Conservation (phyloP, 768 basidiomycete species). For the Mycena kentingensis region DNA sequence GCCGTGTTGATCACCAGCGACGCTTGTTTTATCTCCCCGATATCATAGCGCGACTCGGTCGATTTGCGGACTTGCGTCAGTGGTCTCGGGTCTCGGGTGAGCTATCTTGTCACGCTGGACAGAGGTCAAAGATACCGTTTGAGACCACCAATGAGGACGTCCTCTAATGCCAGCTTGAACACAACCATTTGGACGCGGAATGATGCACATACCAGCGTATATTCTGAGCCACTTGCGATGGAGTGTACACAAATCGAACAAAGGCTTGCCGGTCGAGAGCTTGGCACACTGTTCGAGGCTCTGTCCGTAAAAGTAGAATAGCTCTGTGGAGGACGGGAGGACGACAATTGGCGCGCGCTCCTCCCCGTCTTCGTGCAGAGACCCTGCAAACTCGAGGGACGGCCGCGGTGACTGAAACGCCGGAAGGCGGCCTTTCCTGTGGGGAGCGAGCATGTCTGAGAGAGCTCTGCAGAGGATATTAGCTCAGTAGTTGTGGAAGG, state of each 20-base stretch:
- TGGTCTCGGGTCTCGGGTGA: conserved; percentile 33
- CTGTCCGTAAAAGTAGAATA: conserved; percentile 97
- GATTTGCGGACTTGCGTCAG: conserved; percentile 61
- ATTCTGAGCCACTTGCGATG: conserved; percentile 94
- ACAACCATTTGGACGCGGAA: too few species aligned
- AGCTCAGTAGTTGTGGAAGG: neutral
- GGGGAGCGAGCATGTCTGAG: conserved; percentile 85
- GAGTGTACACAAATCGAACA: conserved; percentile 78
- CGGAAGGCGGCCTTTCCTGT: conserved; percentile 53
- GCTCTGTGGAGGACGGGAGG: conserved; percentile 89
- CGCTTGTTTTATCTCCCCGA: conserved; percentile 73
- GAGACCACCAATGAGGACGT: conserved; percentile 73
- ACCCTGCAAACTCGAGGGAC: conserved; percentile 61
- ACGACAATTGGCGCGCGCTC: conserved; percentile 62
- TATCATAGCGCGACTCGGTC: conserved; percentile 76
- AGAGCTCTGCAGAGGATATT: conserved; percentile 74
- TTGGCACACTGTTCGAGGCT: conserved; percentile 93
- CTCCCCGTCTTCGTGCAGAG: conserved; percentile 40
- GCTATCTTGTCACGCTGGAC: neutral
- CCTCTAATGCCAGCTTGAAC: too few species aligned
- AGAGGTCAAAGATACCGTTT: conserved; percentile 55
- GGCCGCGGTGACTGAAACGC: conserved; percentile 47
- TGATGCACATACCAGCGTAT: conserved; percentile 72
- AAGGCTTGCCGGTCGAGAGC: conserved; percentile 78
- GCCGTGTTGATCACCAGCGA: conserved; percentile 96